Base-by-base conservation (phyloP, 2,329 filamentous ascomycete species). In the Verticillium klebahnii region DNA sequence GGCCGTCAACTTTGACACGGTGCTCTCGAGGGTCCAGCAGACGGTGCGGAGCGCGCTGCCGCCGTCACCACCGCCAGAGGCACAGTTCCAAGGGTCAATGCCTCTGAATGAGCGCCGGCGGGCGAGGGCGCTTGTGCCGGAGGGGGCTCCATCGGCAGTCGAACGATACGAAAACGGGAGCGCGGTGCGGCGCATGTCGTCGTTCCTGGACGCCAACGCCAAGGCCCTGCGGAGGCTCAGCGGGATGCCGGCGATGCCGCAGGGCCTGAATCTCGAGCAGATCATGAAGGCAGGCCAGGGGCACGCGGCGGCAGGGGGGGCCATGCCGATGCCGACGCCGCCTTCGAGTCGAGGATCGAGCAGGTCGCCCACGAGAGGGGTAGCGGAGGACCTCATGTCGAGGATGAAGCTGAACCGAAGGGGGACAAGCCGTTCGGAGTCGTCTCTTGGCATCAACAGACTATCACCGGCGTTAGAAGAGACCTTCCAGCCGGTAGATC, bases 161-260 rank as follows among this genome's bases (percentile, higher is more conserved):
- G 78, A 78, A 61, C 72, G 74, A 5, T 73, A 79, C 59, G 75
- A 78, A 58, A 78, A 80, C 61, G 72, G 68, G 15, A 74, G 72
- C 31, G 79, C 80, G 4, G 67, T 81, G 57, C 73, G 73, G 19
- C 74, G 77, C 25, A 82, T 82, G 75, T 78, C 75, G 14, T 72
- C 61, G 39, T 80, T 80, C 66, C 74, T 80, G 54, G 73, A 76
- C 63, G 72, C 70, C 60, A 80, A 80, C 67, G 75, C 73, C 70
- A 74, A 74, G 29, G 73, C 77, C 7, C 79, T 81, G 60, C 72
- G 77, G 1, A 67, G 78, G 5, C 71, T 80, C 8, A 78, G 75
- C 67, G 34, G 56, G 11, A 69, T 79, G 67, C 76, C 78, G 14
- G 60, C 71, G 11, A 63, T 68, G 59, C 69, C 70, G 9, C 50